Evolutionary conservation across 257 asterid species (phyloP).

Genomic region (Solanum neorickii): DNA sequence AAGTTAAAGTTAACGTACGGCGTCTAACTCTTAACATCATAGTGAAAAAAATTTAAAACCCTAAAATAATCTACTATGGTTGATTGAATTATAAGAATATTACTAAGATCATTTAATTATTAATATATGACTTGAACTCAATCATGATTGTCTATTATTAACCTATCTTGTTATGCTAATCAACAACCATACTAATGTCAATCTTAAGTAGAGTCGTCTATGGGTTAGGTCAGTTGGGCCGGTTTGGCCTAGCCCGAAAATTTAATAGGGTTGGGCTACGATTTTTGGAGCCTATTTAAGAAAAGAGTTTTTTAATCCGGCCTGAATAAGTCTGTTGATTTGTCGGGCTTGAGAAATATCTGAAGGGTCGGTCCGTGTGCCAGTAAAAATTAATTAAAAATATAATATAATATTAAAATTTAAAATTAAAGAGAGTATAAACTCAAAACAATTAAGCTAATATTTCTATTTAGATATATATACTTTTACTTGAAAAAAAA

Average conservation of each 20-base stretch:
- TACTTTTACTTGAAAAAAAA: too few relatives aligned
- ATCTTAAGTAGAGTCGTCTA: neutral
- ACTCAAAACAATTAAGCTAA: neutral
- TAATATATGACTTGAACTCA: neutral
- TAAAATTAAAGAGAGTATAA: too few relatives aligned
- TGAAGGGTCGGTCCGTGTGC: fast-evolving
- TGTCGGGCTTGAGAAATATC: too few relatives aligned
- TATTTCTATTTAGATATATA: too few relatives aligned
- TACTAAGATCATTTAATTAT: neutral
- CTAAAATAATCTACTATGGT: neutral
- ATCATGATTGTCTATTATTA: neutral
- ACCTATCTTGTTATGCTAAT: neutral
- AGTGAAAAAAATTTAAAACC: neutral
- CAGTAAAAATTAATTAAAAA: too few relatives aligned
- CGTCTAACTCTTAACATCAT: neutral
- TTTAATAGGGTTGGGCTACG: too few relatives aligned
- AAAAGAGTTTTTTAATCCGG: fast-evolving
- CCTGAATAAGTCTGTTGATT: too few relatives aligned
- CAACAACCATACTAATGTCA: neutral
- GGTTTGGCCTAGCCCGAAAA: fast-evolving
- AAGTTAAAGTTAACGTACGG: neutral
- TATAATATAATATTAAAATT: too few relatives aligned
- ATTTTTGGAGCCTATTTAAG: too few relatives aligned
- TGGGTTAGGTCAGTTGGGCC: too few relatives aligned
- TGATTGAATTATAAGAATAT: neutral